Base-by-base conservation (phyloP, 129 eudicot species). In the Artemisia argyi region DNA sequence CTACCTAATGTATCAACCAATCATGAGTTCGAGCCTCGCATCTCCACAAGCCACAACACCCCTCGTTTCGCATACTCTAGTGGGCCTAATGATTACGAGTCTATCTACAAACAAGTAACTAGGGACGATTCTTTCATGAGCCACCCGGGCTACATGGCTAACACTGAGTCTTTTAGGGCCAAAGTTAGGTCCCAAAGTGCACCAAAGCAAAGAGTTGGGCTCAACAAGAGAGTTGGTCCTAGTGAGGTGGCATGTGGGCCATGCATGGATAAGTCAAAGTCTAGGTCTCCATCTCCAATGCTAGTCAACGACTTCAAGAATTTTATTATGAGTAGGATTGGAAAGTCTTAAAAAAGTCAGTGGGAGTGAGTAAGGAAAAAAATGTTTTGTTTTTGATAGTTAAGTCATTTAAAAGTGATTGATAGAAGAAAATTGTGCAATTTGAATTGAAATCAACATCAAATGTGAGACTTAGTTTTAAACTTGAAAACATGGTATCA, bases 101-200 rank as follows among this genome's bases (percentile, higher is more conserved):
- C 86, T 4, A 80, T 91, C 3, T 72, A 85, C 3, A 83, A 83
- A 68, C 86, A 85, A 30, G 78, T 76, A 13, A 81, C 84, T 9
- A 61, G 70, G 72, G 97, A 92, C 1, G 76, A 76, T 24, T 71
- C 82, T 24, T 78, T 71, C n/a, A 20, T 68, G 26, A 65, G 73
- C 73, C 50, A 78, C 60, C 97, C 97, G 3, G 84, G 80, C 60
- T 88, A 92, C 80, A 89, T 89, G 94, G 88, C 94, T 20, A 92
- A 75, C 20, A 89, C 93, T 32, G 85, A 86, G 71, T 92, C 96
- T 18, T 88, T 84, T 62, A 79, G 85, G 82, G 91, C 89, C 19
- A 88, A 86, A 68, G 75, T 80, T 55, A 86, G 97, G 87, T 88
- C 97, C 1, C 89, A 79, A 1, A 89, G 96, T 73, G 96, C 91